phyloP scores from a whole-genome alignment of 2,329 filamentous ascomycete species.

The Leptographium radiaticola region DNA sequence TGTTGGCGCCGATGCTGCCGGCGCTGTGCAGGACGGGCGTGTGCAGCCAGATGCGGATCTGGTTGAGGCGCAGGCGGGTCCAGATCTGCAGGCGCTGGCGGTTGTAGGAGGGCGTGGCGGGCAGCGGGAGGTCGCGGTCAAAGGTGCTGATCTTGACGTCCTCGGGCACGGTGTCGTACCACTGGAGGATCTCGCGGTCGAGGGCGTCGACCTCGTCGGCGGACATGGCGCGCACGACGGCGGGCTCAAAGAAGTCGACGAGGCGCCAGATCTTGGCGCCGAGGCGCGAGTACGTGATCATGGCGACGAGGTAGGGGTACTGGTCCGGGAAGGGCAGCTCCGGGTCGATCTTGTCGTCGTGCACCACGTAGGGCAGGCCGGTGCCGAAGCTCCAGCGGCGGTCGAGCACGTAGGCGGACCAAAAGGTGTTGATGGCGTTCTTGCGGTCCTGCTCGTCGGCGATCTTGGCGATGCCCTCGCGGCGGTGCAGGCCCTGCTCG shows the following conservation, averaged over 20 bases:
- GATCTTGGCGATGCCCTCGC: constrained; percentile 33
- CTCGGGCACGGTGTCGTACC: constrained; percentile 66
- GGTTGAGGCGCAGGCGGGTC: constrained; percentile 76
- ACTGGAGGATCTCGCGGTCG: constrained; percentile 73
- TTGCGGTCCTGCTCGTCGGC: constrained; percentile 17
- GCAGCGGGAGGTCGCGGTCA: constrained; percentile 36
- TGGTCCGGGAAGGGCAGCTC: constrained; percentile 45
- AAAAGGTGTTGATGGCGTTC: constrained; percentile 28
- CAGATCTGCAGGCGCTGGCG: constrained; percentile 66
- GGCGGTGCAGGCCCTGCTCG: constrained; percentile 34
- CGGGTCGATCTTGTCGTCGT: constrained; percentile 35
- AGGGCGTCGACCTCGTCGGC: constrained; percentile 66
- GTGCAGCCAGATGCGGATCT: constrained; percentile 42
- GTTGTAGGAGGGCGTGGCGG: constrained; percentile 45
- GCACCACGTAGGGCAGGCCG: constrained; percentile 32
- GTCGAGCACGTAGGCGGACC: constrained; percentile 38
- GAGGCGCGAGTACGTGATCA: constrained; percentile 74
- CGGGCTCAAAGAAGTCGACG: constrained; percentile 53
- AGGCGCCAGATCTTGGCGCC: constrained; percentile 79
- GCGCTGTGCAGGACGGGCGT: constrained; percentile 77
- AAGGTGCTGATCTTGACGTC: constrained; percentile 47
- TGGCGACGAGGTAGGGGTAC: constrained; percentile 62
- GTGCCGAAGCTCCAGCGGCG: constrained; percentile 39
- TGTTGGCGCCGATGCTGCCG: constrained; percentile 67
- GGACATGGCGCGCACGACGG: constrained; percentile 49